Base-by-base conservation (phyloP, 148 eudicot genomes). In the Rhododendron molle region DNA sequence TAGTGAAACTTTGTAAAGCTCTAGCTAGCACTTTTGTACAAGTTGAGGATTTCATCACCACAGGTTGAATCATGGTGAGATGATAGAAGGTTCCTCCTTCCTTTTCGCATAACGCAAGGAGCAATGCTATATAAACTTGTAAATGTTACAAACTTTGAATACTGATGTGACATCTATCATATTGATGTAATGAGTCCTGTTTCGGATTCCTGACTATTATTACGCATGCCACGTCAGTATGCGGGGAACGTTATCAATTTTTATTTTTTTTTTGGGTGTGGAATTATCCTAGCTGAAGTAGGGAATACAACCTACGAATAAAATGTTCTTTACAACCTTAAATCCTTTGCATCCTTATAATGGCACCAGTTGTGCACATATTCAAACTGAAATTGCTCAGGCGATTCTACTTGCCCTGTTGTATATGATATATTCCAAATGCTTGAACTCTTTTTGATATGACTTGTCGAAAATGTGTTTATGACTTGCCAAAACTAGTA, bases 1-100 rank as follows among this genome's bases (percentile, higher is more conserved):
- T 56, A 36, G 20, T 43, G 80, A 77, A 43, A 1, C 80, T 43
- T n/a, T 77, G 52, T 43, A 43, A 44, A 77, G 15, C 79, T 76
- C 16, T 14, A 14, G n/a, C 80, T 20, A 10, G n/a, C 79, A 36
- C 79, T 40, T 18, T 76, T 40, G 14, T 40, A 38, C 54, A 43
- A 44, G 54, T 23, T 43, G 16, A 43, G 50, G 52, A 21, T 81
- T 28, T 30, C 82, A 26, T 80, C 30, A 60, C 38, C 40, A 52
- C 82, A 50, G 36, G 18, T 81, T 81, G 83, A 56, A 81, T 76
- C 79, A 76, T 43, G 78, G 76, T 20, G 7, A 21, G n/a, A 21
- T 60, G 26, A 60, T 21, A 60, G 26, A 60, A 60, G 67, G 67
- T 20, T 60, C n/a, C 10, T 21, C 67, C 9, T 60, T 28, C 67